Conservation (phyloP, 2,329 filamentous ascomycete species). For the Cladosporium sp. region DNA sequence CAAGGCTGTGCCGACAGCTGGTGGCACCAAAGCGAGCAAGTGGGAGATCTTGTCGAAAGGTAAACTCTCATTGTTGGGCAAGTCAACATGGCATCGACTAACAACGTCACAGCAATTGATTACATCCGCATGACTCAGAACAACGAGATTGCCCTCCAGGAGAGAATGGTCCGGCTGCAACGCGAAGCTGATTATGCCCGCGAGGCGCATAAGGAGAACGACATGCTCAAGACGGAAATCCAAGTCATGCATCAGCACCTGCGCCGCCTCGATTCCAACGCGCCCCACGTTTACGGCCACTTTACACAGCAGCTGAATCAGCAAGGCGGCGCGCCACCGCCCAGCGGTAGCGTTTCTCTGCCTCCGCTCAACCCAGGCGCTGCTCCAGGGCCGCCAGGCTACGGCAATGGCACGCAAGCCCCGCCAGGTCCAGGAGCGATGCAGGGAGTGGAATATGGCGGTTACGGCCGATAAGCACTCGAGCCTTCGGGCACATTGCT, state of each 20-base stretch:
- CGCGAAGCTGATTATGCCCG: constrained; percentile 39
- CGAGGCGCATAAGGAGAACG: constrained; percentile 41
- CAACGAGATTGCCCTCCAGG: constrained; percentile 33
- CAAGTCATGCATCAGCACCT: constrained; percentile 41
- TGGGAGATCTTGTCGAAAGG: constrained; percentile 86
- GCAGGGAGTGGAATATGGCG: constrained; percentile 44
- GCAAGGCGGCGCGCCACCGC: constrained; percentile 24
- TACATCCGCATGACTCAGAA: constrained; percentile 39
- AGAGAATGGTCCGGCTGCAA: constrained; percentile 37
- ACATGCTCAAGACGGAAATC: constrained; percentile 42
- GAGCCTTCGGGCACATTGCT: background rate
- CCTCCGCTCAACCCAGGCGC: constrained; percentile 28
- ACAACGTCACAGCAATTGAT: constrained; percentile 38
- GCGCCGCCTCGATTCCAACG: constrained; percentile 40
- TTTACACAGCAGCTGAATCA: constrained; percentile 40
- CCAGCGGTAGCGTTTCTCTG: constrained; percentile 30
- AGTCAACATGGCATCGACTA: background rate
- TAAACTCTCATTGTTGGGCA: constrained; percentile 35
- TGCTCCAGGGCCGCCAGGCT: constrained; percentile 19
- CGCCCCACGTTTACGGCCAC: constrained; percentile 42
- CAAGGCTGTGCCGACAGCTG: constrained; percentile 73
- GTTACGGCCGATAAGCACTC: constrained; percentile 17
- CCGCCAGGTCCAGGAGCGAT: constrained; percentile 35
- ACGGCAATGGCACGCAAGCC: constrained; percentile 28
- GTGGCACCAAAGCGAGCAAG: constrained; percentile 79